Evolutionary conservation across 2,329 filamentous ascomycete genomes (phyloP).

Genomic region (Atkinsonella hypoxylon): DNA sequence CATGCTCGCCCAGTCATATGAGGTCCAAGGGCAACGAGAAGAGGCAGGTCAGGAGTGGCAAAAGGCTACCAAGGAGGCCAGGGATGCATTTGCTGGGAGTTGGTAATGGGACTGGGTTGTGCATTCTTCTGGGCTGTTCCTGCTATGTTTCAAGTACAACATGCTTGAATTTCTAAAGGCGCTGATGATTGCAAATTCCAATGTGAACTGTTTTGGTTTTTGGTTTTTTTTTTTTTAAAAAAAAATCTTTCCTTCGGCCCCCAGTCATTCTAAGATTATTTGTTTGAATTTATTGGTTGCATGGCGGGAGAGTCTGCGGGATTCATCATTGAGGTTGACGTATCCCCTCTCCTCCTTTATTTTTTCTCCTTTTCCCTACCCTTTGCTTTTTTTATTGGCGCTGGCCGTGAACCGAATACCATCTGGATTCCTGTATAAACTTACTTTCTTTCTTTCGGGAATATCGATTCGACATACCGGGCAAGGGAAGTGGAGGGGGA

Average conservation of each 20-base stretch:
- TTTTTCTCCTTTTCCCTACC: too few relatives aligned
- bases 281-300: not conserved
- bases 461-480: not conserved
- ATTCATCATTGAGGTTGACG: not conserved
- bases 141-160: too few relatives aligned
- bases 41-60: slow-evolving; percentile 29
- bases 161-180: not conserved
- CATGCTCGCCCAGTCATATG: slow-evolving; percentile 64
- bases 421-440: not conserved
- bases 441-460: not conserved
- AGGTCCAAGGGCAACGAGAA: slow-evolving; percentile 52
- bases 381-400: not conserved
- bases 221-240: too few relatives aligned
- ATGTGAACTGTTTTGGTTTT: not conserved
- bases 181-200: not conserved
- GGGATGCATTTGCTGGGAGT: slow-evolving; percentile 28
- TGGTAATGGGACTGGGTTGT: slow-evolving; percentile 11
- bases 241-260: not conserved
- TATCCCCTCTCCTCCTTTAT: not conserved
- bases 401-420: slow-evolving; percentile 10
- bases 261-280: not conserved
- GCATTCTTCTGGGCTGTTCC: slow-evolving; percentile 6
- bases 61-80: slow-evolving; percentile 29
- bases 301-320: slow-evolving; percentile 1
- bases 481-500: slow-evolving; percentile 2